Conservation (phyloP, 78 protist genomes). For the Blattamonas nauphoetae region DNA sequence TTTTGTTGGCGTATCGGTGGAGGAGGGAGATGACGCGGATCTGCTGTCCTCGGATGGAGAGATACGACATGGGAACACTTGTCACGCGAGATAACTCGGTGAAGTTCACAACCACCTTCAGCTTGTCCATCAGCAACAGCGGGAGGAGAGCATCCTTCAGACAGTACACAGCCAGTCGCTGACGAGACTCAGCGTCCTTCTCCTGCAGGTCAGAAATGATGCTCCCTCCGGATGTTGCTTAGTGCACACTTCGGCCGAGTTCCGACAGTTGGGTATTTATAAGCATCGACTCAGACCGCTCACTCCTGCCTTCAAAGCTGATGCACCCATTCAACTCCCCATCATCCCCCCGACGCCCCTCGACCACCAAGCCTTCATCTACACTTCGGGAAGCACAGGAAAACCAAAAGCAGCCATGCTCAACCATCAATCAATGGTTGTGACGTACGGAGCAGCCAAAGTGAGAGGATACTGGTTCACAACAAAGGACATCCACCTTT, state of each 20-base stretch:
- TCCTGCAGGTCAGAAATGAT: constrained; percentile 82
- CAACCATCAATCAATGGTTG: too few relatives aligned
- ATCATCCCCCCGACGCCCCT: too few relatives aligned
- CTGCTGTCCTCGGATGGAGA: constrained; percentile 90
- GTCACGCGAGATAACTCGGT: constrained; percentile 99
- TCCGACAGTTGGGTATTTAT: neutral
- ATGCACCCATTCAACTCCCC: too few relatives aligned
- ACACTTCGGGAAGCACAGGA: too few relatives aligned
- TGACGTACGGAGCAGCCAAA: too few relatives aligned
- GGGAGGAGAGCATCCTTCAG: constrained; percentile 93
- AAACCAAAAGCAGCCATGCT: too few relatives aligned
- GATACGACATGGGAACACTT: constrained; percentile 71
- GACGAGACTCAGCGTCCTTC: constrained; percentile 82
- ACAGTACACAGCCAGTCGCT: constrained; percentile 95
- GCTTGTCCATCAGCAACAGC: constrained; percentile 77
- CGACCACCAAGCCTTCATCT: too few relatives aligned
- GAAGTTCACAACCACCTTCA: constrained; percentile 86
- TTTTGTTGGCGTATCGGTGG: constrained; percentile 63
- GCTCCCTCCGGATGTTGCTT: too few relatives aligned
- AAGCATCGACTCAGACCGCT: neutral
- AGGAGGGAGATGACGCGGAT: constrained; percentile 83
- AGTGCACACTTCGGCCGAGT: neutral
- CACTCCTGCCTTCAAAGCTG: neutral
- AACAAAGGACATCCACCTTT: neutral
- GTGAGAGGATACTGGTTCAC: too few relatives aligned